A percentile compares a stretch with the other conserved stretches of the same genome.
Evolutionary conservation across 306 rosid species (phyloP).

Genomic region (Trifolium repens): DNA sequence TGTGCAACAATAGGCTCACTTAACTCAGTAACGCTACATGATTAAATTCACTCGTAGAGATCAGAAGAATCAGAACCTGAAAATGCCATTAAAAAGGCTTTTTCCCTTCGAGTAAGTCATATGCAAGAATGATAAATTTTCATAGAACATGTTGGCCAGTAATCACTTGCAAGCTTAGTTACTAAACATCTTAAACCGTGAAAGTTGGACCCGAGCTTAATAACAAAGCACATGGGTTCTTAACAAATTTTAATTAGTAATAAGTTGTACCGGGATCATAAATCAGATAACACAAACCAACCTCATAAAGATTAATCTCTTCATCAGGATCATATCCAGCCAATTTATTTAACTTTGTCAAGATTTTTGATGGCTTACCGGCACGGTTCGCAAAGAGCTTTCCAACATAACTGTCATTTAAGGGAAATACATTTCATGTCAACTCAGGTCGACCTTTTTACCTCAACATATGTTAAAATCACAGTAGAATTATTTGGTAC

Average conservation of each 20-base stretch:
- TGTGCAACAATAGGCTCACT: not conserved
- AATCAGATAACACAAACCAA: not conserved
- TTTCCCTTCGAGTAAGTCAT: no score
- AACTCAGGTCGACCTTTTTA: not conserved
- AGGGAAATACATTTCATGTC: not conserved
- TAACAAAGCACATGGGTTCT: not conserved
- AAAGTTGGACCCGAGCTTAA: not conserved
- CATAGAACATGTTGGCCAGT: no score
- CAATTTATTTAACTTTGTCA: not conserved
- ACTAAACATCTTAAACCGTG: not conserved
- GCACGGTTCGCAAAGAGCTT: not conserved
- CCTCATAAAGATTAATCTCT: conserved; percentile 6
- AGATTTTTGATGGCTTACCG: not conserved
- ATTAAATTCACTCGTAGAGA: no score
- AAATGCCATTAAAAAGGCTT: no score
- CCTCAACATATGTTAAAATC: conserved; percentile 1
- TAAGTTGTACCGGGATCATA: not conserved
- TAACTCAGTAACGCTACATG: not conserved
- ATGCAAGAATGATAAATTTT: no score
- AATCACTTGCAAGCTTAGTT: not conserved
- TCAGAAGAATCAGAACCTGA: not conserved
- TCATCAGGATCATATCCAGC: not conserved
- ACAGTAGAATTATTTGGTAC: not conserved
- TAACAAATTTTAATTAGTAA: not conserved
- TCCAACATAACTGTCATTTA: not conserved